Conservation (phyloP, 192 early-diverging fungal species). For the Entrophospora sp. region DNA sequence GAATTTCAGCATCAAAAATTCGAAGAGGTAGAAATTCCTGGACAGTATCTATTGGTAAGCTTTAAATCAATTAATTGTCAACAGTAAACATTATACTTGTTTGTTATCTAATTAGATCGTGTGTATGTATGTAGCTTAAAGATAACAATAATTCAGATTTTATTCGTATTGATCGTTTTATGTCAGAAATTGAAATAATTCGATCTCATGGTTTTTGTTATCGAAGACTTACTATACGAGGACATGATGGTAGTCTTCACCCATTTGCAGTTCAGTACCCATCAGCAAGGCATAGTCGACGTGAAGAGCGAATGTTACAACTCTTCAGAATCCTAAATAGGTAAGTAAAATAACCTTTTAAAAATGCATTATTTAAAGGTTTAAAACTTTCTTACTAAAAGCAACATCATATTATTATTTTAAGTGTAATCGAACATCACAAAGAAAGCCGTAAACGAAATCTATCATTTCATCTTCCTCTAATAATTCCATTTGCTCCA, state of each 20-base stretch:
- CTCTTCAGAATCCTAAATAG: slow-evolving; percentile 87
- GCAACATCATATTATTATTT: background rate
- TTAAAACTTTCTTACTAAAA: background rate
- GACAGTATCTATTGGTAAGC: slow-evolving; percentile 83
- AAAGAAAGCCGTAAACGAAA: slow-evolving; percentile 76
- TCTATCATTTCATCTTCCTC: slow-evolving; percentile 76
- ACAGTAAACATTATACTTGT: background rate
- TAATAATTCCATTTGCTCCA: slow-evolving; percentile 87
- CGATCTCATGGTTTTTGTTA: slow-evolving; percentile 65
- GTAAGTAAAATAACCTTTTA: slow-evolving; percentile 22
- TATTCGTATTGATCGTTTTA: slow-evolving; percentile 90
- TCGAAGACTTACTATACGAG: slow-evolving; percentile 78
- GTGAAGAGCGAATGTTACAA: slow-evolving; percentile 95
- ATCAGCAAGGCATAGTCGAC: slow-evolving; percentile 74
- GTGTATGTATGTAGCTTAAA: too few species aligned
- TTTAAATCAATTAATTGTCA: background rate
- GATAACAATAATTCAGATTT: slow-evolving; percentile 81
- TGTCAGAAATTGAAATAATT: slow-evolving; percentile 82
- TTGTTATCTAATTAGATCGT: too few species aligned
- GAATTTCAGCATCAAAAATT: slow-evolving; percentile 99
- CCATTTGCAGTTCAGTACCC: slow-evolving; percentile 94
- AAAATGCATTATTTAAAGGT: too few species aligned
- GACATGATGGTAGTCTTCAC: slow-evolving; percentile 81
- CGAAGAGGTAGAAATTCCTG: slow-evolving; percentile 98
- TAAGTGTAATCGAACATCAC: slow-evolving; percentile 65